A percentile compares a stretch with the other conserved stretches of the same genome.
These are phyloP conservation scores for Dendrobium nobile DNA, from an alignment of 106 monocot genomes.

Conservation along the genomic window DNA sequence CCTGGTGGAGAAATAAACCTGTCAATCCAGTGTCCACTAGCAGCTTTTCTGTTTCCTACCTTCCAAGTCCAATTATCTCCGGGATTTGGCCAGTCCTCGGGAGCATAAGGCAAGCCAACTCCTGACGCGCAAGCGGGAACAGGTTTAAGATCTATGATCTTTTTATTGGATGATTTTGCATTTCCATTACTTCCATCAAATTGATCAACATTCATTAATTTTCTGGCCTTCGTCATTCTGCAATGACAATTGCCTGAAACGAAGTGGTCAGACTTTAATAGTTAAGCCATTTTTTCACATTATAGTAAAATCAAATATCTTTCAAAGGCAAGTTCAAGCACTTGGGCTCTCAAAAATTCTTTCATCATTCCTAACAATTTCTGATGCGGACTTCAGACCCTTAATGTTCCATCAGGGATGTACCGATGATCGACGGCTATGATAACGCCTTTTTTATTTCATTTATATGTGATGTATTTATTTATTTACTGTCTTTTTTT, in stretches of 20 bases:
- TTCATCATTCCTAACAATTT: neutral
- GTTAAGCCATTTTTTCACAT: neutral
- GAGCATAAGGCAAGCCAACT: conserved; percentile 77
- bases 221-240: conserved; percentile 10
- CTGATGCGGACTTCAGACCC: too few species aligned
- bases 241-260: conserved; percentile 8
- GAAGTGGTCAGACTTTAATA: neutral
- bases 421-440: too few species aligned
- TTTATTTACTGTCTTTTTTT: too few species aligned
- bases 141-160: conserved; percentile 24
- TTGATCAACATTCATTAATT: conserved; percentile 18
- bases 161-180: conserved; percentile 6
- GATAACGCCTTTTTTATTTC: too few species aligned
- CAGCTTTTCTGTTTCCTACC: conserved; percentile 48
- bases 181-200: conserved; percentile 13
- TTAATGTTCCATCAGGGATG: too few species aligned
- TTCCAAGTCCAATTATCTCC: conserved; percentile 85
- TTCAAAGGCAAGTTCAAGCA: neutral
- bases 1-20: conserved; percentile 46
- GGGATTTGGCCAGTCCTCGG: conserved; percentile 66
- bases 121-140: conserved; percentile 52
- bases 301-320: neutral
- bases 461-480: too few species aligned
- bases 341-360: neutral
- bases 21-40: conserved; percentile 50